Evolutionary conservation across 306 rosid species (phyloP), one percentile per base, ranked within the genome.

Genomic region (Rosa rugosa): DNA sequence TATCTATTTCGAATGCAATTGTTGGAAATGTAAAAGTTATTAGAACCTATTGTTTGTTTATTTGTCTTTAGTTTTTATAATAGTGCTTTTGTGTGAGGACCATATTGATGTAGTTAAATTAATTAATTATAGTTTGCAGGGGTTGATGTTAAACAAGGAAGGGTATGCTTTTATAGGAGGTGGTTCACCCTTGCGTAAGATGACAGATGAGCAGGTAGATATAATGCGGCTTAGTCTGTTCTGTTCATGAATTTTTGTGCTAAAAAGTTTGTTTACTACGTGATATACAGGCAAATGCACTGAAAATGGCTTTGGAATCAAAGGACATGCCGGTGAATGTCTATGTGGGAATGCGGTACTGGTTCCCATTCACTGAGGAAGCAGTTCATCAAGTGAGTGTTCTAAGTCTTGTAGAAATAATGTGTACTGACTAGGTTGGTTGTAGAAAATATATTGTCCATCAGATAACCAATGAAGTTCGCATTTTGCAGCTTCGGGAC

Each of bases 321-420:
- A 96, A 89, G 88, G 89, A 89, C 78, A 63, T 90, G 81, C 80
- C 94, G 69, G 90, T 89, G 75, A 87, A 89, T 89, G 84, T 96
- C 71, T 96, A 96, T 57, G 93, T 96, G 25, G 99, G 97, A 71
- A 96, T 96, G 98, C 88, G 99, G 57, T 96, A 96, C 82, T 96
- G 98, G 99, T 93, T 88, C 84, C 99, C 99, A 31, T 96, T 96
- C 87, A 96, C 99, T 4, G 99, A 96, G 87, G 98, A 96, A 89
- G 98, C 99, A 75, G 77, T 96, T 82, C 88, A 89, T 67, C 96
- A 91, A 88, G 99, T 96, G 62, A 75, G 89, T 84, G 75, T 75
- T 78, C 46, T 18, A 40, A 1, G 5, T 17, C 71, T 38, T 31
- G 1, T 72, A 50, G 27, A 34, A 3, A 54, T 36, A 4, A 23